These are phyloP conservation scores for Athelia sp. DNA, from an alignment of 1,284 basidiomycete species.

Conservation along the genomic window DNA sequence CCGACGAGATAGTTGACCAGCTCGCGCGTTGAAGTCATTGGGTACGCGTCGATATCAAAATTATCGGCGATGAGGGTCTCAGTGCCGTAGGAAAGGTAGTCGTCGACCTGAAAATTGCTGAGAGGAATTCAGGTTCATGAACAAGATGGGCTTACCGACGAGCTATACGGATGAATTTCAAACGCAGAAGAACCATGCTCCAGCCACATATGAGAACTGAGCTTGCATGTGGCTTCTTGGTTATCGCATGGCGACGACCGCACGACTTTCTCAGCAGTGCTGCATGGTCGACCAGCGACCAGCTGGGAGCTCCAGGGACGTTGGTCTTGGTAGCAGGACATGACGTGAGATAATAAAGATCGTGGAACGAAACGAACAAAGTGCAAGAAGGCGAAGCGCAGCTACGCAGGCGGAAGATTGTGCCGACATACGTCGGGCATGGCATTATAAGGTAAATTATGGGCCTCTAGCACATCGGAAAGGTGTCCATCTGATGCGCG, in stretches of 20 bases:
- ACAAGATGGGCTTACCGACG: not conserved
- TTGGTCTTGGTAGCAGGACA: not conserved
- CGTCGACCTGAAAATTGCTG: not conserved
- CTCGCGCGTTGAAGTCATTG: not conserved
- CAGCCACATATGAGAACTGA: not conserved
- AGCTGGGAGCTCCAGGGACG: not conserved
- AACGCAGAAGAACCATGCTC: not conserved
- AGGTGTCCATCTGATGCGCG: too few species aligned
- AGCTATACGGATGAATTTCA: not conserved
- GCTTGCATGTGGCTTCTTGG: not conserved
- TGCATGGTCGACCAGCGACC: constrained; percentile 1
- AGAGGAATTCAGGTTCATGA: not conserved
- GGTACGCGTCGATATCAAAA: not conserved
- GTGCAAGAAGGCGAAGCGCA: not conserved
- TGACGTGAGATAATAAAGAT: not conserved
- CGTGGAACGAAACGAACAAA: not conserved
- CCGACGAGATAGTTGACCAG: not conserved
- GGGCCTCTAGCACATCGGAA: too few species aligned
- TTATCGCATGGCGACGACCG: not conserved
- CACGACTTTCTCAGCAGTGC: too few species aligned
- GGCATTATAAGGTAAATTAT: not conserved
- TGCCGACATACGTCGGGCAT: not conserved
- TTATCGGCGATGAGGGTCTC: not conserved
- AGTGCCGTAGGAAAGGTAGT: not conserved
- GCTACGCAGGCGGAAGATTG: not conserved